Evolutionary conservation across 1,139 yeast species (phyloP).

Genomic region (Pichia sp.): DNA sequence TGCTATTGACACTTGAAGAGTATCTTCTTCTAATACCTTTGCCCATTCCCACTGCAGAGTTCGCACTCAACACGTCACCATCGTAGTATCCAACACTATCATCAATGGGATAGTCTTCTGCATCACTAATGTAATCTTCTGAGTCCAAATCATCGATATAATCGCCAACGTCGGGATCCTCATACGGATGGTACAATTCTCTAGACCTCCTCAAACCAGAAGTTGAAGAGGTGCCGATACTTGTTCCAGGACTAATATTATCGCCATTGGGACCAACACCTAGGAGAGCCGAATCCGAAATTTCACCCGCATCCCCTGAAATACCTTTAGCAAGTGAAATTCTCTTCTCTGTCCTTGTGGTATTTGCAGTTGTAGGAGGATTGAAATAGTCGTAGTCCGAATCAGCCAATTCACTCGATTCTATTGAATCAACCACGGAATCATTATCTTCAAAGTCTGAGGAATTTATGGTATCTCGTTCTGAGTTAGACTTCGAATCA

Average conservation of each 20-base stretch:
- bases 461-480: slow-evolving; percentile 11
- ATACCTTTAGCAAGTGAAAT: too few species aligned
- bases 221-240: background rate
- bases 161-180: slow-evolving; percentile 1
- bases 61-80: background rate
- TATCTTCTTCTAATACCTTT: background rate
- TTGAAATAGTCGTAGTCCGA: slow-evolving; percentile 17
- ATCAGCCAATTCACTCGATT: slow-evolving; percentile 20
- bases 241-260: background rate
- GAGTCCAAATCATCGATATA: slow-evolving; percentile 22
- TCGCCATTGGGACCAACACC: background rate
- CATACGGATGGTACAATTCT: background rate
- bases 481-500: slow-evolving; percentile 3
- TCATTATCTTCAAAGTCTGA: slow-evolving; percentile 6
- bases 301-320: background rate
- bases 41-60: background rate
- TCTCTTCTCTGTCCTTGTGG: background rate
- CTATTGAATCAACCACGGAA: slow-evolving; percentile 19
- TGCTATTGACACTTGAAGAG: background rate
- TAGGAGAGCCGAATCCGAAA: background rate
- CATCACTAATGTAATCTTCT: slow-evolving; percentile 27
- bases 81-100: slow-evolving; percentile 15
- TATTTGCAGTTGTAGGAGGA: slow-evolving; percentile 3
- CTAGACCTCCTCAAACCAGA: background rate
- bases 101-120: slow-evolving; percentile 19